Evolutionary conservation across 1,139 yeast species (phyloP).

Genomic region (Candida anutae): DNA sequence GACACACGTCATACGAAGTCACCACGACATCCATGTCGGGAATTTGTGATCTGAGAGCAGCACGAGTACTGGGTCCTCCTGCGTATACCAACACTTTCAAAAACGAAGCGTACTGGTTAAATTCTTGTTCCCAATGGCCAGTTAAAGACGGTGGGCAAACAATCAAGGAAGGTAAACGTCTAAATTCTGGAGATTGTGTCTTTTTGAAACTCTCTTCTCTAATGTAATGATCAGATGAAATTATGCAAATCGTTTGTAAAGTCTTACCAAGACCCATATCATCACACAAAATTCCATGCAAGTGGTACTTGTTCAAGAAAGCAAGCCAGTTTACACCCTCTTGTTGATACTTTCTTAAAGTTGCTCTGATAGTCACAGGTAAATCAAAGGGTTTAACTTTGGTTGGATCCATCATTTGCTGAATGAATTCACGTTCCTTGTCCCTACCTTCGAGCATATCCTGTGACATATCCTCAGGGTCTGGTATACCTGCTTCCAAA

Average conservation of each 20-base stretch:
- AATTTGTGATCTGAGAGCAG: constrained; percentile 46
- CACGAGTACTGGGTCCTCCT: constrained; percentile 79
- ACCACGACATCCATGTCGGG: constrained; percentile 73
- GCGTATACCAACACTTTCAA: constrained; percentile 80
- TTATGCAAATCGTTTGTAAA: constrained; percentile 91
- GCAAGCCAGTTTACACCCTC: constrained; percentile 99
- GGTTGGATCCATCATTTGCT: constrained; percentile 98
- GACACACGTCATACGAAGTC: constrained; percentile 91
- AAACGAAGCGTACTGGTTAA: constrained; percentile 85
- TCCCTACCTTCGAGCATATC: constrained; percentile 85
- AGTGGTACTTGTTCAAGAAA: constrained; percentile 85
- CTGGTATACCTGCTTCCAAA: constrained; percentile 94
- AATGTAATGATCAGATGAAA: constrained; percentile 89
- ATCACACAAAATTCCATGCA: constrained; percentile 96
- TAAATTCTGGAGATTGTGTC: constrained; percentile 58
- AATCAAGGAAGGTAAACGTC: constrained; percentile 76
- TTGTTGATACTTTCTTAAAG: constrained; percentile 90
- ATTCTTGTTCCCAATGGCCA: constrained; percentile 98
- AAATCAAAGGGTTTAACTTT: constrained; percentile 81
- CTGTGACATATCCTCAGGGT: constrained; percentile 86
- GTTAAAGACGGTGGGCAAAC: constrained; percentile 96
- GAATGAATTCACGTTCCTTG: constrained; percentile 87
- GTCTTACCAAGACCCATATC: constrained; percentile 99
- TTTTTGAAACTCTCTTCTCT: constrained; percentile 62
- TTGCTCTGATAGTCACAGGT: constrained; percentile 90